Evolutionary conservation across 2,329 filamentous ascomycete genomes (phyloP).

Genomic region (Colletotrichum spaethianum): DNA sequence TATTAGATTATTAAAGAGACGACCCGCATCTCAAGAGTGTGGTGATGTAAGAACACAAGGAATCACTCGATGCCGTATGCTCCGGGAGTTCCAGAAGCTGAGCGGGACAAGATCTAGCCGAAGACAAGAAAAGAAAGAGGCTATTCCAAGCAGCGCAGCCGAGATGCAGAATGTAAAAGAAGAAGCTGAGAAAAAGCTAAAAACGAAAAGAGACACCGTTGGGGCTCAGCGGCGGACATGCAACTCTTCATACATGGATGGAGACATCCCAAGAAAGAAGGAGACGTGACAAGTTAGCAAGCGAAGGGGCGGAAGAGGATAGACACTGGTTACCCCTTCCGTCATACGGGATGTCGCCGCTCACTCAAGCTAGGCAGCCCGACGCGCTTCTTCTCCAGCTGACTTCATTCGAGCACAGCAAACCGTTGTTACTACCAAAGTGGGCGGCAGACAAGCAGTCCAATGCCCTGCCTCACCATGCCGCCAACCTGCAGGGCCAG

Average conservation of each 20-base stretch:
- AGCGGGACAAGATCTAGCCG: constrained; percentile 28
- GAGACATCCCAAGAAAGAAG: constrained; percentile 22
- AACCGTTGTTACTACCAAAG: constrained; percentile 22
- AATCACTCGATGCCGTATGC: constrained; percentile 12
- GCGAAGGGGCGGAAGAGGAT: constrained; percentile 7
- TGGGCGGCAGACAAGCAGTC: constrained; percentile 18
- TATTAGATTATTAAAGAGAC: constrained; percentile 41
- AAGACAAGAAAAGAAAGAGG: constrained; percentile 32
- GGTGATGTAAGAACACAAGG: constrained; percentile 18
- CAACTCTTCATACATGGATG: constrained; percentile 38
- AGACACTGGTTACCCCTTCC: constrained; percentile 23
- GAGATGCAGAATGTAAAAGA: constrained; percentile 19
- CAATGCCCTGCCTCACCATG: constrained; percentile 41
- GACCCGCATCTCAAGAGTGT: constrained; percentile 31
- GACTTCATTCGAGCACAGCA: constrained; percentile 33
- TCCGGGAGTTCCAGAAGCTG: constrained; percentile 15
- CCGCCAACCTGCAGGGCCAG: constrained; percentile 34
- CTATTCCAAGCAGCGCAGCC: constrained; percentile 31
- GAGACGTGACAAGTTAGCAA: constrained; percentile 12
- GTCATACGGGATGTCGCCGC: constrained; percentile 19
- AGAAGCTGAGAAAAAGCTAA: constrained; percentile 35
- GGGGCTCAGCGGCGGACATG: constrained; percentile 34
- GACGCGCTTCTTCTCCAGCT: constrained; percentile 22
- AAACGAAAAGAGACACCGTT: constrained; percentile 10
- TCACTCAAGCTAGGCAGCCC: background rate